Evolutionary conservation across 345 rosid genomes (phyloP).

Genomic region (Physaria fendleri): DNA sequence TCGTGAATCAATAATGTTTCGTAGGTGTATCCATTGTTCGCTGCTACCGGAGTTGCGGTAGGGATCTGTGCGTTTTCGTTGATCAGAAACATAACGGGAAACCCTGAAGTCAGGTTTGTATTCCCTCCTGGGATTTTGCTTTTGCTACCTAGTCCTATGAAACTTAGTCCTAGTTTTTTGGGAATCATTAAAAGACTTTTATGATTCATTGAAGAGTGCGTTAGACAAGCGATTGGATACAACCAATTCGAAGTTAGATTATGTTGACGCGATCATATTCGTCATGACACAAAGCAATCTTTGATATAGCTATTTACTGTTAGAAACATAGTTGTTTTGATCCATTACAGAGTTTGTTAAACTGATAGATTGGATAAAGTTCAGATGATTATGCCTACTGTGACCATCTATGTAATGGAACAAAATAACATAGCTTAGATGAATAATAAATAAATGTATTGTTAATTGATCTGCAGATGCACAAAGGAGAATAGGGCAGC

Average conservation of each 20-base stretch:
- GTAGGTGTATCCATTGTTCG: slow-evolving; percentile 91
- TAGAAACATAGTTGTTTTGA: background rate
- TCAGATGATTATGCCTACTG: background rate
- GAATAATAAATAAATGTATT: too few species aligned
- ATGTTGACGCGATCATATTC: background rate
- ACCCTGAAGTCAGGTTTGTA: slow-evolving; percentile 90
- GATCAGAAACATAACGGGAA: slow-evolving; percentile 78
- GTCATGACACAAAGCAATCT: background rate
- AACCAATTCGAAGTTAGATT: background rate
- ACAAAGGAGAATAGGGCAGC: slow-evolving; percentile 82
- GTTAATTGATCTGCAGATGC: slow-evolving; percentile 50
- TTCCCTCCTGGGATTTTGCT: background rate
- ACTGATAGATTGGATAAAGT: background rate
- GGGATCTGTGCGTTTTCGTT: slow-evolving; percentile 85
- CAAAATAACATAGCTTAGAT: background rate
- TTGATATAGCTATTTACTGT: background rate
- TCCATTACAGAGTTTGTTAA: background rate
- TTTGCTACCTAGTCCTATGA: background rate
- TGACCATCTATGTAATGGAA: background rate
- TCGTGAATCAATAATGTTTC: background rate
- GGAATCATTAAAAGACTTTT: background rate
- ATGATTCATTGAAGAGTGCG: too few species aligned
- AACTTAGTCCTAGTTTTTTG: background rate
- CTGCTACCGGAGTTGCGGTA: slow-evolving; percentile 75
- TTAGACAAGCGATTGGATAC: background rate